Percentiles rank a stretch among this genome's conserved stretches.
Conservation (phyloP, 352 stramenopile species). For the Pythium rishiriense region DNA sequence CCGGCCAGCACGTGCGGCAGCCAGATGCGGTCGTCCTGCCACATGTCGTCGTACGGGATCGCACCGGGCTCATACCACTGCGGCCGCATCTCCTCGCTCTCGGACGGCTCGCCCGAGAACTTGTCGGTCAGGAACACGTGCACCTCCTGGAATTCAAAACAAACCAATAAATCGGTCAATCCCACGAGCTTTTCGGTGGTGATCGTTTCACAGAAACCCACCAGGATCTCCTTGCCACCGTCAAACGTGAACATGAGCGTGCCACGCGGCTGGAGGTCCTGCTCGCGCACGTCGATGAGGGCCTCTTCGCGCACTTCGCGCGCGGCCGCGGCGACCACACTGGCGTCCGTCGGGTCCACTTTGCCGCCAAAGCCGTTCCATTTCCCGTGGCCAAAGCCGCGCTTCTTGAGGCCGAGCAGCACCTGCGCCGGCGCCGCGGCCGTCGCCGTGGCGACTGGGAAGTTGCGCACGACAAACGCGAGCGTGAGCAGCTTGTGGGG, state of each 20-base stretch:
- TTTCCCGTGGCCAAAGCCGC: constrained; percentile 68
- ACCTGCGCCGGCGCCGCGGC: constrained; percentile 27
- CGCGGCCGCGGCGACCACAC: constrained; percentile 34
- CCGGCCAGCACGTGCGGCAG: constrained; percentile 55
- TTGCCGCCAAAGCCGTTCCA: constrained; percentile 85
- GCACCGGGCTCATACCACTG: constrained; percentile 54
- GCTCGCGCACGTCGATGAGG: constrained; percentile 30
- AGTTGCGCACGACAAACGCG: constrained; percentile 25
- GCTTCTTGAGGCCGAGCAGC: constrained; percentile 74
- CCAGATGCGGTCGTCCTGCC: constrained; percentile 70
- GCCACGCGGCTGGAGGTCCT: constrained; percentile 27
- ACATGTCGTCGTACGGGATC: constrained; percentile 68
- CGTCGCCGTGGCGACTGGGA: not conserved
- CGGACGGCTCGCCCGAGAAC: constrained; percentile 45
- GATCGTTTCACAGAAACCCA: constrained; percentile 7
- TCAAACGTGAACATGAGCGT: constrained; percentile 52
- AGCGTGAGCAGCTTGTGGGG: constrained; percentile 32
- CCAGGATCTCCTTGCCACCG: constrained; percentile 33
- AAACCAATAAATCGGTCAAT: too few species aligned
- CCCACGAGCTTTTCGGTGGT: not conserved
- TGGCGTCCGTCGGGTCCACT: constrained; percentile 54
- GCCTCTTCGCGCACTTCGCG: constrained; percentile 50
- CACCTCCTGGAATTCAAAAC: constrained; percentile 18
- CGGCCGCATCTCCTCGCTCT: constrained; percentile 77
- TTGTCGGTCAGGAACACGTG: constrained; percentile 53